Evolutionary conservation across 2,329 filamentous ascomycete species (phyloP), one percentile per base, ranked within the genome.

Genomic region (Penicillium digitatum): DNA sequence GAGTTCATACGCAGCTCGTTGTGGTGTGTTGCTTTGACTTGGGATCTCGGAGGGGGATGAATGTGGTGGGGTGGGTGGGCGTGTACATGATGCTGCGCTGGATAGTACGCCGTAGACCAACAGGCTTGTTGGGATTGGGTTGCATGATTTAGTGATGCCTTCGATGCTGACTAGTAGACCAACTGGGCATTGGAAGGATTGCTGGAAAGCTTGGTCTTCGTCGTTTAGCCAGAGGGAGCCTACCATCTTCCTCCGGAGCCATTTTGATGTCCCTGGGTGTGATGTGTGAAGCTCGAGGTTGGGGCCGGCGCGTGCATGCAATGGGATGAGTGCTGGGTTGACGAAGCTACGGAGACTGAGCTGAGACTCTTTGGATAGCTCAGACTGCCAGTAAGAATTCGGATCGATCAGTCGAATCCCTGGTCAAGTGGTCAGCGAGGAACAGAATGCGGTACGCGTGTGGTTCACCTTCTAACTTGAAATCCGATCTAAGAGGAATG

Each of bases 61-160:
- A 16, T 64, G 59, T 14, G 72, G 72, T 37, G 72, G 71, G 27
- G 71, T 72, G 10, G 71, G 72, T 18, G 68, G 70, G 11, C 69
- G 66, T 32, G 65, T 60, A 37, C 62, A 63, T 4, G 63, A 63
- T 24, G 65, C 45, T 22, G 66, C 49, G 37, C 54, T 66, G n/a
- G 69, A 72, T 40, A 76, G 47, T 14, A 74, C 60, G 20, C 73
- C 74, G 34, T 75, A 74, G 31, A 76, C 62, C 42, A 76, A 59
- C 14, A 76, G 58, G 49, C 75, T 72, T 7, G 72, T 71, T 34
- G 70, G 66, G 42, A 53, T 52, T 22, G 61, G 55, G 5, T 61
- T 63, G 16, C 54, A 55, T 34, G 50, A 47, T 38, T 60, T 67
- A 24, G 58, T 55, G 26, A 48, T 56, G 14, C 61, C 59, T 12